These are phyloP conservation scores for Thuja plicata DNA, from an alignment of 83 land plant species.

Conservation along the genomic window DNA sequence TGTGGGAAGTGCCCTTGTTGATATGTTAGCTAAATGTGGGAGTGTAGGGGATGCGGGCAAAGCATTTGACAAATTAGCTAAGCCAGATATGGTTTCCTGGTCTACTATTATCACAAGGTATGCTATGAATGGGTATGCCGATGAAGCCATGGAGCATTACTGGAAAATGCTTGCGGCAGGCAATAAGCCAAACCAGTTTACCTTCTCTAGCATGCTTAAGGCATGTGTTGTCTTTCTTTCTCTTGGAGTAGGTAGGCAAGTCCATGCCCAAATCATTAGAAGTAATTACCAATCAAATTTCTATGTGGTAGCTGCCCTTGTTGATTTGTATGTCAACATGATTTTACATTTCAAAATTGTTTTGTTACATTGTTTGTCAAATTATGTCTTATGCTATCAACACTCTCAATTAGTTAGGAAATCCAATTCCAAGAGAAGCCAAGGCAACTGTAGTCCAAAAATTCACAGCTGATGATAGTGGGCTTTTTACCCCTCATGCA, in stretches of 20 bases:
- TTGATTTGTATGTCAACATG: constrained; percentile 64
- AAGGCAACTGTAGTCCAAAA: too few species aligned
- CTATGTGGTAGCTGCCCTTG: constrained; percentile 44
- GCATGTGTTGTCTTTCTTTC: constrained; percentile 66
- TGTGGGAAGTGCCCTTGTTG: constrained; percentile 57
- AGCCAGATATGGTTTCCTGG: constrained; percentile 56
- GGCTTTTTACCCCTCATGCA: too few species aligned
- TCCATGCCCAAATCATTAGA: constrained; percentile 46
- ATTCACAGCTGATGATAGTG: too few species aligned
- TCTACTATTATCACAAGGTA: constrained; percentile 65
- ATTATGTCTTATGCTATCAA: too few species aligned
- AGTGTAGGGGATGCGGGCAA: constrained; percentile 37
- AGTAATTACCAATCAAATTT: constrained; percentile 31
- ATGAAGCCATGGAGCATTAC: constrained; percentile 48
- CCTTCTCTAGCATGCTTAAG: constrained; percentile 57
- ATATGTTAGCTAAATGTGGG: constrained; percentile 59
- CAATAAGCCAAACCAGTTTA: constrained; percentile 64
- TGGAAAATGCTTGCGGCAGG: constrained; percentile 43
- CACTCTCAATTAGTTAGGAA: too few species aligned
- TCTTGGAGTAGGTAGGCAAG: constrained; percentile 50
- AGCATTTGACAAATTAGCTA: constrained; percentile 48
- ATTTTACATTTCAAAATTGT: too few species aligned
- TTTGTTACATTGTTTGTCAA: too few species aligned
- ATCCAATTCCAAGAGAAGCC: too few species aligned
- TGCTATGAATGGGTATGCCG: constrained; percentile 50